These are phyloP conservation scores for Dissophora ornata DNA, from an alignment of 192 early-diverging fungal species.

Conservation along the genomic window DNA sequence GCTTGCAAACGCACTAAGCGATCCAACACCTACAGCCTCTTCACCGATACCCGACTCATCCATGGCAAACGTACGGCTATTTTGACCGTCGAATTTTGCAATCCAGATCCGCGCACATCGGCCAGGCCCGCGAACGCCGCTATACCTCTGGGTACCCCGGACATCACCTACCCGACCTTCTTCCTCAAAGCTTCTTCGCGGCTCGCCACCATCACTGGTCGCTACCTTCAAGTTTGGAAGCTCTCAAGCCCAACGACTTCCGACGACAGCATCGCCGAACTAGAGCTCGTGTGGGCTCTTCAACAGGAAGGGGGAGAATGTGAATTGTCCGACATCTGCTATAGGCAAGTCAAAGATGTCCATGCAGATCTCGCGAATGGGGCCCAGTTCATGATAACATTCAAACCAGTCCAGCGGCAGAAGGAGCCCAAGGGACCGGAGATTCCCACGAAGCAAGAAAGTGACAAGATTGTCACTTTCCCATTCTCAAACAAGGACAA, in stretches of 20 bases:
- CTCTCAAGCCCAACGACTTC: background rate
- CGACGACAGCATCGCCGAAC: background rate
- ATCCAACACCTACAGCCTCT: too few relatives aligned
- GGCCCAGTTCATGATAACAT: background rate
- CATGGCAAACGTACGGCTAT: too few relatives aligned
- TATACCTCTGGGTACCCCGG: background rate
- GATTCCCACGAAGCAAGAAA: too few relatives aligned
- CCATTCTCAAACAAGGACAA: background rate
- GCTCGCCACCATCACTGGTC: background rate
- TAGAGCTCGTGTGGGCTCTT: background rate
- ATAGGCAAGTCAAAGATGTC: background rate
- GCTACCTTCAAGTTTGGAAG: slow-evolving; percentile 9
- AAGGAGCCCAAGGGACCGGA: too few relatives aligned
- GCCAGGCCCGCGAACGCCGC: too few relatives aligned
- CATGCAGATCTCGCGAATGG: background rate
- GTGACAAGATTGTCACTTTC: background rate
- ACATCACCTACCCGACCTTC: background rate
- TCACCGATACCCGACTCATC: too few relatives aligned
- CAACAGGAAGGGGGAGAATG: background rate
- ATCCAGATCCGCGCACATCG: too few relatives aligned
- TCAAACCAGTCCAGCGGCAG: background rate
- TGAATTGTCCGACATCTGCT: too few relatives aligned
- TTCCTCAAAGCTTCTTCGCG: background rate
- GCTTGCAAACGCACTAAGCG: too few relatives aligned
- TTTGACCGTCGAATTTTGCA: too few relatives aligned